A percentile compares a stretch with the other conserved stretches of the same genome.
These are phyloP conservation scores for Podila verticillata DNA, from an alignment of 192 early-diverging fungal species.

Conservation along the genomic window DNA sequence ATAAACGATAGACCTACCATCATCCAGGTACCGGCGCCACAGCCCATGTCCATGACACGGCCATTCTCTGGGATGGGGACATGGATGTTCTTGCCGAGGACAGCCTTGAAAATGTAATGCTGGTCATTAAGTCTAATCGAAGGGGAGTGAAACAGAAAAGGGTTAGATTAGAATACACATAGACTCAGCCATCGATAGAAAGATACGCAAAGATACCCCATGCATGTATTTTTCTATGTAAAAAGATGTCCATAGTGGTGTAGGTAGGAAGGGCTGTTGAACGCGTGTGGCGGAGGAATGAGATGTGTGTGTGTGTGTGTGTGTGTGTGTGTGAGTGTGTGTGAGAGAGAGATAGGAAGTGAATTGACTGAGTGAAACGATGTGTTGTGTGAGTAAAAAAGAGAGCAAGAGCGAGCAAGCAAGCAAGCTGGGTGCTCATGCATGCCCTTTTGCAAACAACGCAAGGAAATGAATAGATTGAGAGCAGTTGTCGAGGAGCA, in stretches of 20 bases:
- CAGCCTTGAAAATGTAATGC: conserved; percentile 46
- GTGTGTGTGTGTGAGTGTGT: too few species aligned
- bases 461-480: conserved; percentile 1
- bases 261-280: neutral
- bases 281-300: neutral
- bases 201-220: too few species aligned
- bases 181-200: conserved; percentile 11
- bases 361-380: neutral
- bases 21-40: conserved; percentile 30
- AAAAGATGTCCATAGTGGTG: neutral
- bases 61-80: conserved; percentile 25
- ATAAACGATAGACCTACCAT: conserved; percentile 11
- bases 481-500: neutral
- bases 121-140: conserved; percentile 46
- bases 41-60: conserved; percentile 26
- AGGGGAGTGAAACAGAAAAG: conserved; percentile 39
- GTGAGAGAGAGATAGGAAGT: neutral
- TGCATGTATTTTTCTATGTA: too few species aligned
- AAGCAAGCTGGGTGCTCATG: neutral
- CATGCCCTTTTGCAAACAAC: neutral
- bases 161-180: neutral
- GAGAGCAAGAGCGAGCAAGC: neutral
- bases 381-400: neutral
- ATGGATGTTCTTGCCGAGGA: conserved; percentile 39
- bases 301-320: too few species aligned